Conservation (phyloP, 2,329 filamentous ascomycete species). For the Chaetomium sp. region DNA sequence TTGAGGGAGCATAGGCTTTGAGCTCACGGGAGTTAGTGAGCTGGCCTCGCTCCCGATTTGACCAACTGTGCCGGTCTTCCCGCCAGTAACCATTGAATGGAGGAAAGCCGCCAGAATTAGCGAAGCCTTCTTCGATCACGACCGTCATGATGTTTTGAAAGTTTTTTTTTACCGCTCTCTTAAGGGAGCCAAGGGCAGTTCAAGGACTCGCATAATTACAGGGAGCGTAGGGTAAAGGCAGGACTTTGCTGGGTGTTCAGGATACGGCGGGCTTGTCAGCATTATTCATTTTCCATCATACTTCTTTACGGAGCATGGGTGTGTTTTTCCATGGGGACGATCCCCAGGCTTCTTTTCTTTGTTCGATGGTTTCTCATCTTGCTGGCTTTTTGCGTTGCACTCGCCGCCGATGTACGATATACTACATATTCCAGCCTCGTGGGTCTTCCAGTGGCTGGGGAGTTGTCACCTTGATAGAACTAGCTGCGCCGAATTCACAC, state of each 20-base stretch:
- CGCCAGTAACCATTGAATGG: background rate
- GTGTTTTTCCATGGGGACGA: conserved; percentile 1
- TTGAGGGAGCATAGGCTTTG: conserved; percentile 42
- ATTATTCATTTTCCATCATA: conserved; percentile 11
- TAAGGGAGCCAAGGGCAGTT: background rate
- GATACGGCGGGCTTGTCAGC: conserved; percentile 26
- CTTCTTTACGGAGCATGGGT: conserved; percentile 5
- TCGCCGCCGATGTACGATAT: conserved; percentile 18
- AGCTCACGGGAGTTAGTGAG: conserved; percentile 20
- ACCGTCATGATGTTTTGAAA: conserved; percentile 27
- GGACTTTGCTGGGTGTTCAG: conserved; percentile 27
- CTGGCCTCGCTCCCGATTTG: conserved; percentile 24
- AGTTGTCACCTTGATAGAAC: background rate
- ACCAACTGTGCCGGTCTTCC: background rate
- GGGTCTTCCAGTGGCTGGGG: conserved; percentile 7
- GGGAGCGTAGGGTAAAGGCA: conserved; percentile 8
- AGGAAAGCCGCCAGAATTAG: background rate
- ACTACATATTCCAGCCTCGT: background rate
- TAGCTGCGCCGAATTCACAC: conserved; percentile 9
- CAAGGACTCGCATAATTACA: conserved; percentile 14
- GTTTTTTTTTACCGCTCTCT: background rate
- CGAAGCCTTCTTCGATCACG: conserved; percentile 24
- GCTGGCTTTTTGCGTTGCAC: conserved; percentile 2
- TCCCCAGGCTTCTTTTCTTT: conserved; percentile 13
- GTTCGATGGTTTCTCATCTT: conserved; percentile 7